These are phyloP conservation scores for Cutaneotrichosporon arboriforme DNA, from an alignment of 1,284 basidiomycete genomes.

Conservation along the genomic window DNA sequence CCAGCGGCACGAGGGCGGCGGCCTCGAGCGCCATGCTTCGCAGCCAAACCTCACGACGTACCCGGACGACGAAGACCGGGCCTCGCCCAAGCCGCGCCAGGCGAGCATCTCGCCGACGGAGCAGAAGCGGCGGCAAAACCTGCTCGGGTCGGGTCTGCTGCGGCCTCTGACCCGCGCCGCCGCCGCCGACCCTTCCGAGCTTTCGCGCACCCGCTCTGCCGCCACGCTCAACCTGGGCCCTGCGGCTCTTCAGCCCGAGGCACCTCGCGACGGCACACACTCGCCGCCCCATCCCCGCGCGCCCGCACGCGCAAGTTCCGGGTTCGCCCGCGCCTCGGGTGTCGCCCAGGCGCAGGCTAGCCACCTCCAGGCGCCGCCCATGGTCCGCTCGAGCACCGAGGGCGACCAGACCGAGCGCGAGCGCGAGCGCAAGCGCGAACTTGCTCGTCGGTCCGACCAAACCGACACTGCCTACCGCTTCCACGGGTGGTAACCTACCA, in stretches of 20 bases:
- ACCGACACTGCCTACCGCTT: conserved; percentile 38
- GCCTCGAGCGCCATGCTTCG: conserved; percentile 21
- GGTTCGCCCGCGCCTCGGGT: neutral
- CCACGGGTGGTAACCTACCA: conserved; percentile 38
- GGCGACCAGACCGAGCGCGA: conserved; percentile 22
- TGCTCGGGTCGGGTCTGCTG: conserved; percentile 34
- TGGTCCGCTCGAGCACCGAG: conserved; percentile 35
- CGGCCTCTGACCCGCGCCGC: conserved; percentile 38
- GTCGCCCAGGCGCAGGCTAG: neutral
- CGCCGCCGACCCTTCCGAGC: neutral
- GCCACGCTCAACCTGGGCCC: conserved; percentile 16
- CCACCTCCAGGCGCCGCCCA: conserved; percentile 25
- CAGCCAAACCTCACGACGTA: conserved; percentile 22
- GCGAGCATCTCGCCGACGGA: conserved; percentile 12
- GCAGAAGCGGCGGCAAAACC: conserved; percentile 17
- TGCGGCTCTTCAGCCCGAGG: no score
- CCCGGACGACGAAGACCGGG: neutral
- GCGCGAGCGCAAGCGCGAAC: conserved; percentile 22
- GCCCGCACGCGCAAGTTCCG: neutral
- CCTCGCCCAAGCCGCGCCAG: neutral
- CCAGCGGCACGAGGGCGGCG: no score
- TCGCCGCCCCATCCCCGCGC: neutral
- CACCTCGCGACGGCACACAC: neutral
- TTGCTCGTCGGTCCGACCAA: conserved; percentile 23
- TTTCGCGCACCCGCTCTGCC: conserved; percentile 17